These are phyloP conservation scores for Coemansia sp. DNA, from an alignment of 192 early-diverging fungal species.

Conservation along the genomic window DNA sequence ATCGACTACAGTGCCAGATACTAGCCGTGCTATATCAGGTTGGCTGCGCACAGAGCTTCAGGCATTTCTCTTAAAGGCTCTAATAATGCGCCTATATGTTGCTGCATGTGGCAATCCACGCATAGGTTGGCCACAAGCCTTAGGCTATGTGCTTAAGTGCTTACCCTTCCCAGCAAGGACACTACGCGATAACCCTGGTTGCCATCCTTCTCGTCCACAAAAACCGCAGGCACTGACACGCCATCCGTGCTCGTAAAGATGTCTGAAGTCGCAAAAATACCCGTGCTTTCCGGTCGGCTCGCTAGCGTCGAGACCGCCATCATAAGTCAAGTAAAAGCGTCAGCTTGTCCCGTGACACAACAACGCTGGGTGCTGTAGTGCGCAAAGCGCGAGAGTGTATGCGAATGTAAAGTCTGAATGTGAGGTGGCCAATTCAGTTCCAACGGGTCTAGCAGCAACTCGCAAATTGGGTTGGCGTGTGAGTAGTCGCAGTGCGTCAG, in stretches of 20 bases:
- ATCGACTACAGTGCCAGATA: background rate
- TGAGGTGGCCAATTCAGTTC: background rate
- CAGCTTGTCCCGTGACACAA: background rate
- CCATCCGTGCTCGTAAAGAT: conserved; percentile 44
- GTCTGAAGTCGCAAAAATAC: conserved; percentile 6
- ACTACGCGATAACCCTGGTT: conserved; percentile 27
- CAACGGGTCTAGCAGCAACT: background rate
- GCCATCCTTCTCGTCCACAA: conserved; percentile 23
- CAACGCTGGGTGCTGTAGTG: background rate
- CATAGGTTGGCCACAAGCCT: background rate
- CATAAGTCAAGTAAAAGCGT: background rate
- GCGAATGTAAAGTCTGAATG: background rate
- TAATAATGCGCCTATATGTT: background rate
- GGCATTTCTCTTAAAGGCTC: background rate
- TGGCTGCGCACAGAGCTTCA: background rate
- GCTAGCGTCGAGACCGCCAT: conserved; percentile 8
- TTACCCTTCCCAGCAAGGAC: conserved; percentile 41
- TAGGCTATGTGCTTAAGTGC: background rate
- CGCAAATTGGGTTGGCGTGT: background rate
- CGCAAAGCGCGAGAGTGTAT: background rate
- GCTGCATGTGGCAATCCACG: background rate
- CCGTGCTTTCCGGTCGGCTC: background rate
- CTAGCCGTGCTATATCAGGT: background rate
- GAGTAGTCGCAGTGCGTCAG: background rate
- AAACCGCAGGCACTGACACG: conserved; percentile 32